A percentile compares a stretch with the other conserved stretches of the same genome.
These are phyloP conservation scores for Pseudocercospora musae DNA, from an alignment of 2,329 filamentous ascomycete genomes.

Conservation along the genomic window DNA sequence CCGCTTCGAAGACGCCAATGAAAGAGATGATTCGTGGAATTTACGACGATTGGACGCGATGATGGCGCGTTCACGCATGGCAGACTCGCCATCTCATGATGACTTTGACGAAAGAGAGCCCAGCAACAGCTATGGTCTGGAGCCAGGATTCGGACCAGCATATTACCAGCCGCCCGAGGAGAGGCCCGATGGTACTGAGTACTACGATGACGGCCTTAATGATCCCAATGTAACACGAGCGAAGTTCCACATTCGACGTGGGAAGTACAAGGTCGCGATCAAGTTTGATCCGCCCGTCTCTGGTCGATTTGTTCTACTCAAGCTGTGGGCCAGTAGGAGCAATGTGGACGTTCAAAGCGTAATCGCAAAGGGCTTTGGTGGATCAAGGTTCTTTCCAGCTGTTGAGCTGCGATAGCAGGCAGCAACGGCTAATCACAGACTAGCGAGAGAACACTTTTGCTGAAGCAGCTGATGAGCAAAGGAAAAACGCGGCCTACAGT, in stretches of 20 bases:
- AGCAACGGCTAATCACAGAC: not conserved
- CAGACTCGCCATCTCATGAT: constrained; percentile 19
- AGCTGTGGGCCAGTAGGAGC: constrained; percentile 77
- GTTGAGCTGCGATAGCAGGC: constrained; percentile 20
- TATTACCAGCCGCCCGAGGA: constrained; percentile 15
- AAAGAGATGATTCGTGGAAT: constrained; percentile 19
- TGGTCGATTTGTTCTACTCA: constrained; percentile 73
- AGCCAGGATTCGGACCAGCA: constrained; percentile 10
- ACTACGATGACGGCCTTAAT: constrained; percentile 23
- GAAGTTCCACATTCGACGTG: constrained; percentile 76
- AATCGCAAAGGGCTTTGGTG: constrained; percentile 77
- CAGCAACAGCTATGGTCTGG: constrained; percentile 15
- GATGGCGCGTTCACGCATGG: constrained; percentile 28
- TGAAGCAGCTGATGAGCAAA: not conserved
- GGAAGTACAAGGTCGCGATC: constrained; percentile 81
- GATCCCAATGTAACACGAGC: constrained; percentile 53
- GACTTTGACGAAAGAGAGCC: constrained; percentile 23
- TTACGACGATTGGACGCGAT: constrained; percentile 27
- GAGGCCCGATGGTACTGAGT: constrained; percentile 9
- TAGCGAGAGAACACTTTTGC: not conserved
- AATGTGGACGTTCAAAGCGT: constrained; percentile 92
- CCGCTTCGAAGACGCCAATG: constrained; percentile 18
- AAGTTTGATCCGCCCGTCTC: constrained; percentile 75
- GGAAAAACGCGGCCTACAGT: not conserved
- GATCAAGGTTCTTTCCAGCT: constrained; percentile 69